A percentile compares a stretch with the other conserved stretches of the same genome.
Evolutionary conservation across 2,329 filamentous ascomycete genomes (phyloP).

Genomic region (Paracoccidioides lutzii): DNA sequence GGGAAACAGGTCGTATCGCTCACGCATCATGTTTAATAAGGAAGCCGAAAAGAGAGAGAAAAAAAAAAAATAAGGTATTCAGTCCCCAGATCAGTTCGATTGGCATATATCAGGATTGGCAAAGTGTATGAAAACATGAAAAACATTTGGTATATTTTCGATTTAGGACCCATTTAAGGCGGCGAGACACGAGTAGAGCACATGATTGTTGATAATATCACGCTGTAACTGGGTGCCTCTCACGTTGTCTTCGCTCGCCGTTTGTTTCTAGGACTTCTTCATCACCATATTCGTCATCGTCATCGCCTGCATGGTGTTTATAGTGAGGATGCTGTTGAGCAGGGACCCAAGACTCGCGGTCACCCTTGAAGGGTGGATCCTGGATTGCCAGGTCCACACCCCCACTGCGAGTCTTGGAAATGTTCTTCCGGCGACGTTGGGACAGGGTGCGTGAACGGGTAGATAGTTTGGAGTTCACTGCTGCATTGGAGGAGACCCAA

Average conservation of each 20-base stretch:
- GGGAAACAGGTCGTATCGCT: too few relatives aligned
- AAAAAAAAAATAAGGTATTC: not conserved
- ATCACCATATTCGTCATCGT: constrained; percentile 32
- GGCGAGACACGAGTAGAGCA: too few relatives aligned
- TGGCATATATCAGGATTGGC: not conserved
- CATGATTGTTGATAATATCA: not conserved
- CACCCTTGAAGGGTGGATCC: constrained; percentile 64
- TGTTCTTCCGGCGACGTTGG: constrained; percentile 65
- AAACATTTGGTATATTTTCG: not conserved
- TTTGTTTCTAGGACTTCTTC: constrained; percentile 7
- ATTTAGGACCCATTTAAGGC: too few relatives aligned
- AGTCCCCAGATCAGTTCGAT: not conserved
- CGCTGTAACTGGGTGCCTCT: not conserved
- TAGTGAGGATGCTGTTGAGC: constrained; percentile 46
- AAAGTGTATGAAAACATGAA: not conserved
- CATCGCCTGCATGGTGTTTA: constrained; percentile 19
- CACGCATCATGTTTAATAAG: not conserved
- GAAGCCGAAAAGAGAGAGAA: not conserved
- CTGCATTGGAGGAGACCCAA: constrained; percentile 85
- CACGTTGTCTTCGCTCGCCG: not conserved
- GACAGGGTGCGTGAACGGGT: constrained; percentile 78
- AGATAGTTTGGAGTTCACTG: constrained; percentile 76
- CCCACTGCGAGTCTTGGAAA: constrained; percentile 51
- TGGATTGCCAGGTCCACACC: constrained; percentile 73
- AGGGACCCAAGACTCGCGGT: constrained; percentile 69